These are phyloP conservation scores for Kwoniella dejecticola DNA, from an alignment of 768 basidiomycete genomes.

Conservation along the genomic window DNA sequence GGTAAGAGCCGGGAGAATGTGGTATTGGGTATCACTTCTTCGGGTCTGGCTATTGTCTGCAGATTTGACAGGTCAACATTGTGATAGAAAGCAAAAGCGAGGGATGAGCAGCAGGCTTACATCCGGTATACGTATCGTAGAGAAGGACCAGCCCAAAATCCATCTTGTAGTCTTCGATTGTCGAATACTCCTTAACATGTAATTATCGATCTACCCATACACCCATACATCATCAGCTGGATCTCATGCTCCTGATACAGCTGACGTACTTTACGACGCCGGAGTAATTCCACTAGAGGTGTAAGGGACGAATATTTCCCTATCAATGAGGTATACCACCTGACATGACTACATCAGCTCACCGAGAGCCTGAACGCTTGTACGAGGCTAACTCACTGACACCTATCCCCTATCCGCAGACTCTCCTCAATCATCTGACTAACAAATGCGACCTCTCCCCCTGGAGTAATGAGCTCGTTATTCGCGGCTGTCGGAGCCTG, in stretches of 20 bases:
- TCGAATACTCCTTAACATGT: constrained; percentile 76
- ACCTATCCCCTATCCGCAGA: constrained; percentile 59
- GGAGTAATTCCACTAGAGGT: constrained; percentile 64
- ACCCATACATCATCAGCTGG: neutral
- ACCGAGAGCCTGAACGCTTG: neutral
- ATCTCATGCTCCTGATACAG: neutral
- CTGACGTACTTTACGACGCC: constrained; percentile 58
- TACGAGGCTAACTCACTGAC: constrained; percentile 60
- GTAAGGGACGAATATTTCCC: constrained; percentile 79
- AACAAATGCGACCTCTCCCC: constrained; percentile 83
- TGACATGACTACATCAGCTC: constrained; percentile 41
- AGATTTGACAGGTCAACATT: too few species aligned
- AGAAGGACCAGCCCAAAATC: constrained; percentile 85
- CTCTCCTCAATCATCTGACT: constrained; percentile 76
- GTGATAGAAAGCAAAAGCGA: too few species aligned
- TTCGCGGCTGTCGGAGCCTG: constrained; percentile 84
- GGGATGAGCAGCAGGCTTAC: constrained; percentile 62
- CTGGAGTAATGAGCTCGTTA: constrained; percentile 83
- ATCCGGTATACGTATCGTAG: constrained; percentile 68
- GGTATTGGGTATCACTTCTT: constrained; percentile 33
- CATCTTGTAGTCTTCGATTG: constrained; percentile 91
- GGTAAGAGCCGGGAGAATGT: constrained; percentile 35
- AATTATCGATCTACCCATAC: constrained; percentile 75
- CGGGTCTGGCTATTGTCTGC: constrained; percentile 32
- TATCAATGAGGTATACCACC: constrained; percentile 93